Base-by-base conservation (phyloP, 805 yeast species). In the Schizosaccharomyces lindneri region DNA sequence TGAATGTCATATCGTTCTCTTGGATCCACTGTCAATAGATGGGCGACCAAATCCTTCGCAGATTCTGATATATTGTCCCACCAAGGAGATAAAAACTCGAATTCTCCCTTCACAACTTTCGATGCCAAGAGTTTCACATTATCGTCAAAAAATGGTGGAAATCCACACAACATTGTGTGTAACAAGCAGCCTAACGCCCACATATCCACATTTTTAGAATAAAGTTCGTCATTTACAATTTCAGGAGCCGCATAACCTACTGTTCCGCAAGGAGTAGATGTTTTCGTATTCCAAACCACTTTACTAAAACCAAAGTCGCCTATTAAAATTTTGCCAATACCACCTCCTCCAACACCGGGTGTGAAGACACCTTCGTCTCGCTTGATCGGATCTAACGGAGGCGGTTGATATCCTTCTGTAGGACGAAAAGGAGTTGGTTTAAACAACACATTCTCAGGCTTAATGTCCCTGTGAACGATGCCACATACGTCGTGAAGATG, bases 171-270 rank as follows among this genome's bases (percentile, higher is more conserved):
- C 55, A 93, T 75, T 0, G 97, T 93, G 70, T 93, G 93, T 62
- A 93, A 73, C 0, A 93, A 96, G 73, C 98, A 93, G 0, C 98
- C 98, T 62, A 93, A 75, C 4, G 97, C 97, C 98, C 98, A 93
- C 93, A 93, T 87, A 70, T 93, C 98, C 46, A 93, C 98, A 65
- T 88, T 84, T 74, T 86, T 87, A 1, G 95, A 85, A 70, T 93
- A 93, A 59, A 82, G 78, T 73, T 89, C 95, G 71, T 93, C 97
- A 65, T 84, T 82, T 51, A 93, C 97, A 66, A 93, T 90, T 72
- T 93, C 98, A 0, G 98, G 98, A 0, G 98, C 98, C 1, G 97
- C 90, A 69, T 93, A 93, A 2, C 97, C 97, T 19, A 93, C 96
- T 0, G 98, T 93, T 61, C 98, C 98, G 73, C 98, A 93, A 0